phyloP scores from a whole-genome alignment of 257 asterid genomes.

The Nicotiana attenuata region DNA sequence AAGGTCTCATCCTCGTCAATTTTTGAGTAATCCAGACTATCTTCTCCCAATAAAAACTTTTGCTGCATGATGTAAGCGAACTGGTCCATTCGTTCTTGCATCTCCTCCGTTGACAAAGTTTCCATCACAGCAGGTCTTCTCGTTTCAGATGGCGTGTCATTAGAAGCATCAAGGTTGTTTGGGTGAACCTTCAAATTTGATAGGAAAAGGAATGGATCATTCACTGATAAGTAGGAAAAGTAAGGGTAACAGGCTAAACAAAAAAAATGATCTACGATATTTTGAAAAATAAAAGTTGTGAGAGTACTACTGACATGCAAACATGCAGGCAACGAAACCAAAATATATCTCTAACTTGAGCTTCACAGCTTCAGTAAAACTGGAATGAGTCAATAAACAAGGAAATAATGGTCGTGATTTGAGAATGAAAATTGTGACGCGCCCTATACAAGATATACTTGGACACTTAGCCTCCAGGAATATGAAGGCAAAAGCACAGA shows the following conservation, averaged over 20 bases:
- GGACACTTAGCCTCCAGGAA: not conserved
- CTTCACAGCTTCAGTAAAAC: not conserved
- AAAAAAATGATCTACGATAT: not conserved
- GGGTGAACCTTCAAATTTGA: constrained; percentile 20
- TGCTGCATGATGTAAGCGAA: constrained; percentile 72
- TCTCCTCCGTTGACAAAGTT: constrained; percentile 51
- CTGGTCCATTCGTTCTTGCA: constrained; percentile 76
- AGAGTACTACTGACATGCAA: not conserved
- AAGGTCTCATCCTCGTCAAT: constrained; percentile 72
- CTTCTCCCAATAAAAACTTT: constrained; percentile 85
- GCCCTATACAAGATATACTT: not conserved
- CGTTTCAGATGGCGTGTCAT: constrained; percentile 14
- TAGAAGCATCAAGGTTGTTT: constrained; percentile 13
- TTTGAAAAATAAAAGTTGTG: not conserved
- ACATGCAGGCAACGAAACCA: not conserved
- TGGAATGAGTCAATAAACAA: not conserved
- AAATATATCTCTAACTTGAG: not conserved
- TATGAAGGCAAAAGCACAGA: not conserved
- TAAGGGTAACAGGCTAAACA: not conserved
- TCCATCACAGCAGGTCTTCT: constrained; percentile 25
- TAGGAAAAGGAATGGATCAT: not conserved
- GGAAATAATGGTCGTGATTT: not conserved
- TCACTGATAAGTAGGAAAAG: not conserved
- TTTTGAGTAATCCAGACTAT: constrained; percentile 70
- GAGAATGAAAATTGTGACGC: not conserved